These are phyloP conservation scores for Termitomyces sp. DNA, from an alignment of 768 basidiomycete genomes.

Conservation along the genomic window DNA sequence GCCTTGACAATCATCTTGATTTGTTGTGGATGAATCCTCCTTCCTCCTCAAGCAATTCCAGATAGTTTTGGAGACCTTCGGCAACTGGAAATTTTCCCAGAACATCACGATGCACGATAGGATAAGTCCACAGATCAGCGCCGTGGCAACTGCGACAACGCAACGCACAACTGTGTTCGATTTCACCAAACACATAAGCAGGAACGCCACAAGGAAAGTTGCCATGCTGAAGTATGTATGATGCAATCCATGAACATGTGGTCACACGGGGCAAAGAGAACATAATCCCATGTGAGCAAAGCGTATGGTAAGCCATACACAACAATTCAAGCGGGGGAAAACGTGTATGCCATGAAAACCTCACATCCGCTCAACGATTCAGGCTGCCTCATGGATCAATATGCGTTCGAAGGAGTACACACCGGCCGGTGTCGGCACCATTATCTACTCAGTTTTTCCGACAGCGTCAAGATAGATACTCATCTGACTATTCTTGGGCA, in stretches of 20 bases:
- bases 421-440: background rate
- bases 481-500: too few species aligned
- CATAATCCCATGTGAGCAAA: constrained; percentile 7
- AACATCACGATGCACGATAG: background rate
- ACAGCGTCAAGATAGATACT: too few species aligned
- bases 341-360: too few species aligned
- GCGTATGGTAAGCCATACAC: constrained; percentile 6
- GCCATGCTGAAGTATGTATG: background rate
- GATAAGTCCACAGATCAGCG: background rate
- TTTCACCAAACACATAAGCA: background rate
- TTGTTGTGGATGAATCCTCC: background rate
- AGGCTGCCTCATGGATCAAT: too few species aligned
- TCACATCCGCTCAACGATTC: too few species aligned
- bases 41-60: too few species aligned
- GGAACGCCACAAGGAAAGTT: background rate
- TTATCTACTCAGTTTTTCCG: too few species aligned
- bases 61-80: too few species aligned
- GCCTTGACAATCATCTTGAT: background rate
- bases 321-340: background rate
- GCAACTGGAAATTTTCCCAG: background rate
- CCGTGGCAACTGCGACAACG: background rate
- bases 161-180: background rate
- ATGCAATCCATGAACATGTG: background rate
- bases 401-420: too few species aligned
- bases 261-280: background rate